These are phyloP conservation scores for Nakazawaea siamensis DNA, from an alignment of 805 yeast species.

Conservation along the genomic window DNA sequence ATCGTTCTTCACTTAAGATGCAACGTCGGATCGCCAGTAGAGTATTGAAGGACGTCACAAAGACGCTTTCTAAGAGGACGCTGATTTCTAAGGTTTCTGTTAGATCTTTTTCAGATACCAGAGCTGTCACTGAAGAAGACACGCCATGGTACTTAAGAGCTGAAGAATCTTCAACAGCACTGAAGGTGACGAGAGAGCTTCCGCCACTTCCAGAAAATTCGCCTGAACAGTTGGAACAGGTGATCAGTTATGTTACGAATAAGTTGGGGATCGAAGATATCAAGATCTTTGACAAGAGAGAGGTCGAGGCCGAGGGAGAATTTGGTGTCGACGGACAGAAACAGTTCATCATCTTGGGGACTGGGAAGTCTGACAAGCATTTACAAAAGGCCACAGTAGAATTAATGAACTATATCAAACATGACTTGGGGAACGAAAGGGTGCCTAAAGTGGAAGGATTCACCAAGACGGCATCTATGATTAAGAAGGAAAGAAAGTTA, in stretches of 20 bases:
- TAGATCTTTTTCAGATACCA: no score
- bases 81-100: no score
- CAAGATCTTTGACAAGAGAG: slow-evolving; percentile 53
- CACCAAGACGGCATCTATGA: slow-evolving; percentile 46
- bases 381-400: slow-evolving; percentile 60
- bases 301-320: slow-evolving; percentile 22
- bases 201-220: slow-evolving; percentile 55
- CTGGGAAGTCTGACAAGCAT: slow-evolving; percentile 76
- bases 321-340: slow-evolving; percentile 29
- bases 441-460: slow-evolving; percentile 66
- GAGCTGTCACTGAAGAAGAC: no score
- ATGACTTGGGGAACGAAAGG: slow-evolving; percentile 23
- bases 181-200: slow-evolving; percentile 17
- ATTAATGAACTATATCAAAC: slow-evolving; percentile 51
- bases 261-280: slow-evolving; percentile 64
- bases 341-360: slow-evolving; percentile 52
- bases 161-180: slow-evolving; percentile 19
- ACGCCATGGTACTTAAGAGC: slow-evolving; percentile 24
- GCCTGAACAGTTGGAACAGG: slow-evolving; percentile 41
- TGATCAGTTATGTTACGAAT: slow-evolving; percentile 39
- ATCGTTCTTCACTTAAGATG: no score
- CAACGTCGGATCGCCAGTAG: no score
- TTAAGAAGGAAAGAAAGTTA: slow-evolving; percentile 42
- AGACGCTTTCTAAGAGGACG: no score
- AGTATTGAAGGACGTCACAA: no score